A percentile compares a stretch with the other conserved stretches of the same genome.
Conservation (phyloP, 108 stramenopile genomes). For the Nannochloropsis granulata region DNA sequence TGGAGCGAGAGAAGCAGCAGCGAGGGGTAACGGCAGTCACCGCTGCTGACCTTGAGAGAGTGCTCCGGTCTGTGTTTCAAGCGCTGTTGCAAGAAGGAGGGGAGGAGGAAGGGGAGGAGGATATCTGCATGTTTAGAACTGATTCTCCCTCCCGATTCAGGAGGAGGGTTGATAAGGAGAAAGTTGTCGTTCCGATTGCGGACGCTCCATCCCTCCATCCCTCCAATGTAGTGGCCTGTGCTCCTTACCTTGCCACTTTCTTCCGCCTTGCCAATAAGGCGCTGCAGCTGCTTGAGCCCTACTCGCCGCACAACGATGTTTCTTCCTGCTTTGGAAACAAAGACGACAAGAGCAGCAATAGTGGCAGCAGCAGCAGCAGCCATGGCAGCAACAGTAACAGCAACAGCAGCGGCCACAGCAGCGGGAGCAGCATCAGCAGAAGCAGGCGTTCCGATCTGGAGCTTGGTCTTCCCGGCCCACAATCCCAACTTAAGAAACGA, state of each 20-base stretch:
- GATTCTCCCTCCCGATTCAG: no score
- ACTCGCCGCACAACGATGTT: no score
- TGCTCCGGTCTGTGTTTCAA: background rate
- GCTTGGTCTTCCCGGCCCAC: no score
- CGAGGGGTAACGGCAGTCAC: background rate
- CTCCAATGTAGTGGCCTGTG: background rate
- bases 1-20: background rate
- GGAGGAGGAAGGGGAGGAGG: background rate
- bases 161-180: no score
- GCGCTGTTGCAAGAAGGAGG: background rate
- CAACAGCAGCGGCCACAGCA: no score
- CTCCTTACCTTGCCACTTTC: background rate
- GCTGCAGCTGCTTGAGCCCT: background rate
- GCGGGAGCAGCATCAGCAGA: no score
- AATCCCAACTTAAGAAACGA: background rate
- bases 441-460: no score
- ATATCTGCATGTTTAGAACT: background rate
- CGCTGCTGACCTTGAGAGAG: background rate
- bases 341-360: no score
- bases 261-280: background rate
- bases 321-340: no score
- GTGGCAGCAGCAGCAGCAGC: no score
- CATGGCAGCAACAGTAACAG: no score
- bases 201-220: background rate
- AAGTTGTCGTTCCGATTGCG: no score